Base-by-base conservation (phyloP, 306 rosid species). In the Cicer chorassanicum region DNA sequence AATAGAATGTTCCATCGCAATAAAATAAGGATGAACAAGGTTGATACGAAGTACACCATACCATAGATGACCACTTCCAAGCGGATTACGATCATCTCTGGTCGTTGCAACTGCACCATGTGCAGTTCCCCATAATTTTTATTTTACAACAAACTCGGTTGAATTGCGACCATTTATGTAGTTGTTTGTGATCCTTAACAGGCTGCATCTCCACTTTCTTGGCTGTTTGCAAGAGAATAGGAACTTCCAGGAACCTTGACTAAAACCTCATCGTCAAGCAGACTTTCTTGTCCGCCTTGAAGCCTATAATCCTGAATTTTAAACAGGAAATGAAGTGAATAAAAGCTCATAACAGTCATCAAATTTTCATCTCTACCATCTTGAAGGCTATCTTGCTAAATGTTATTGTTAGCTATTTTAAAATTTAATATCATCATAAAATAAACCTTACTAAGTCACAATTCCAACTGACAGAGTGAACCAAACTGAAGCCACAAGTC, bases 191-290 rank as follows among this genome's bases (percentile, higher is more conserved):
- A 61, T 68, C 45, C 51, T 73, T 48, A 75, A 80, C 61, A 68
- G 24, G 49, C 48, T 76, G 60, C 84, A n/a, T 62, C 74, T 70
- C 77, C 70, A 38, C 65, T 66, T 78, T 56, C 76, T 63, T 43
- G 65, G 74, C 44, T 53, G 59, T 81, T 59, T 51, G 68, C 88
- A 44, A 19, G 66, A 45, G 97, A 76, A 82, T 93, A 93, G 36
- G 98, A 91, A 83, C 98, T 93, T 75, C 97, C 96, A 8, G 98
- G 97, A 81, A 93, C 98, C 78, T 77, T 80, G 75, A 93, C 88
- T 46, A 88, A 78, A 78, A 89, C 88, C 64, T 89, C 91, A 68
- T 88, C 88, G 75, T 88, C 97, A 8, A 14, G 13, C 50, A 5
- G 49, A 73, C 57, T 83, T 43, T 80, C 85, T 64, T 60, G 86